A percentile compares a stretch with the other conserved stretches of the same genome.
Evolutionary conservation across 75 land plant genomes (phyloP).

Genomic region (Selaginella tamariscina): DNA sequence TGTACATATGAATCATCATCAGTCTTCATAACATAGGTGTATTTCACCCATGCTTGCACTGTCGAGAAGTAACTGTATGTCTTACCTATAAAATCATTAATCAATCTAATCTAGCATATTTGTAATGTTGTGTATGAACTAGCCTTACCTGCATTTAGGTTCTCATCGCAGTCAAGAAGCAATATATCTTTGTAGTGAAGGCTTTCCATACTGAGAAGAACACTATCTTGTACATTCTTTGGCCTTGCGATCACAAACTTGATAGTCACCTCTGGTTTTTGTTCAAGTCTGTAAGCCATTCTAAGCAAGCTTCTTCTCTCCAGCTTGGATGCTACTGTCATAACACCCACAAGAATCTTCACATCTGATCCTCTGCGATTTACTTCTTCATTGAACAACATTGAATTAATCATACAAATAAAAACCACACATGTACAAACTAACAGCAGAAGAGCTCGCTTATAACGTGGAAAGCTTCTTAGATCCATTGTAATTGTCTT

Average conservation of each 20-base stretch:
- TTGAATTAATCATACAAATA: too few relatives aligned
- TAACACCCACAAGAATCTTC: too few relatives aligned
- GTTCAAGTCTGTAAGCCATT: constrained; percentile 39
- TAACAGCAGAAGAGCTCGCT: too few relatives aligned
- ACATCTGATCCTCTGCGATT: too few relatives aligned
- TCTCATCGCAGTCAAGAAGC: constrained; percentile 46
- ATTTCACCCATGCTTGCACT: constrained; percentile 33
- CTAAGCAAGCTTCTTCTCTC: constrained; percentile 48
- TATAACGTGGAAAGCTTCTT: too few relatives aligned
- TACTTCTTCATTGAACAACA: too few relatives aligned
- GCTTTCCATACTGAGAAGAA: constrained; percentile 42
- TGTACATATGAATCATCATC: too few relatives aligned
- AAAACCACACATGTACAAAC: too few relatives aligned
- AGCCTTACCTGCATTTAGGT: too few relatives aligned
- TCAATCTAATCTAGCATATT: too few relatives aligned
- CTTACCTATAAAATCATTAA: constrained; percentile 72
- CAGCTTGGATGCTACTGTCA: constrained; percentile 31
- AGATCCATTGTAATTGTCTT: too few relatives aligned
- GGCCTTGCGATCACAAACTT: constrained; percentile 49
- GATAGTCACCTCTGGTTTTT: constrained; percentile 26
- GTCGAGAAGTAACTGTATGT: constrained; percentile 59
- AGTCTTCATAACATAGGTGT: constrained; percentile 78
- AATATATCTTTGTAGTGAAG: constrained; percentile 40
- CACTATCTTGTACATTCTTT: constrained; percentile 24
- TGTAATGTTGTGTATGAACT: too few relatives aligned